Percentiles rank a stretch among this genome's conserved stretches.
Evolutionary conservation across 306 rosid species (phyloP).

Genomic region (Fragaria iinumae): DNA sequence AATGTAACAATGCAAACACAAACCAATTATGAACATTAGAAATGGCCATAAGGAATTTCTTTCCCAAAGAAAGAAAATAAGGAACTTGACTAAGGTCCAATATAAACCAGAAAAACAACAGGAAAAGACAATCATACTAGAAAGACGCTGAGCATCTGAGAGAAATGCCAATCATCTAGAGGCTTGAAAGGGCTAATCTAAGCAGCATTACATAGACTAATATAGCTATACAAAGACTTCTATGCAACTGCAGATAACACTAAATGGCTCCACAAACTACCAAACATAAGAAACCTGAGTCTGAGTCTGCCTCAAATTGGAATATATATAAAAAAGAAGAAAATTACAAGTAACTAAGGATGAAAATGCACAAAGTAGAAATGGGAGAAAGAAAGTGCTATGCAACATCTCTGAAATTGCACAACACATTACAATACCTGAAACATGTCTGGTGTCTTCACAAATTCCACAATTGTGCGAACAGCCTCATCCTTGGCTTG

Average conservation of each 20-base stretch:
- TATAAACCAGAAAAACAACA: not conserved
- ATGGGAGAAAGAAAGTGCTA: not conserved
- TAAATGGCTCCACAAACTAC: not conserved
- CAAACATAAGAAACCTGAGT: not conserved
- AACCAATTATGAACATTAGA: not conserved
- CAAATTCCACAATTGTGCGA: constrained; percentile 76
- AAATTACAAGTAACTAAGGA: not conserved
- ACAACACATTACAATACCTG: constrained; percentile 49
- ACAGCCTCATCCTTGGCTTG: constrained; percentile 95
- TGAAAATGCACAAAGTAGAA: not conserved
- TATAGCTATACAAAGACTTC: not conserved
- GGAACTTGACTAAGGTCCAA: not conserved
- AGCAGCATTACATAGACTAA: not conserved
- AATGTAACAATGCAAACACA: constrained; percentile 8
- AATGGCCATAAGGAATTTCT: not conserved
- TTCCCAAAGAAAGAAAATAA: not conserved
- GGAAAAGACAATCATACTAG: not conserved
- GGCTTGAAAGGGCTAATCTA: not conserved
- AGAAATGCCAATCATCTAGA: not conserved
- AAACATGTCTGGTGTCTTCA: constrained; percentile 76
- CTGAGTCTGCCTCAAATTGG: not conserved
- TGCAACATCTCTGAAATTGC: not conserved
- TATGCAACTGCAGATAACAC: not conserved
- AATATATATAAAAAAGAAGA: not conserved
- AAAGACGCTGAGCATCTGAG: not conserved